Evolutionary conservation across 352 stramenopile genomes (phyloP).

Genomic region (Pythium brassicae): DNA sequence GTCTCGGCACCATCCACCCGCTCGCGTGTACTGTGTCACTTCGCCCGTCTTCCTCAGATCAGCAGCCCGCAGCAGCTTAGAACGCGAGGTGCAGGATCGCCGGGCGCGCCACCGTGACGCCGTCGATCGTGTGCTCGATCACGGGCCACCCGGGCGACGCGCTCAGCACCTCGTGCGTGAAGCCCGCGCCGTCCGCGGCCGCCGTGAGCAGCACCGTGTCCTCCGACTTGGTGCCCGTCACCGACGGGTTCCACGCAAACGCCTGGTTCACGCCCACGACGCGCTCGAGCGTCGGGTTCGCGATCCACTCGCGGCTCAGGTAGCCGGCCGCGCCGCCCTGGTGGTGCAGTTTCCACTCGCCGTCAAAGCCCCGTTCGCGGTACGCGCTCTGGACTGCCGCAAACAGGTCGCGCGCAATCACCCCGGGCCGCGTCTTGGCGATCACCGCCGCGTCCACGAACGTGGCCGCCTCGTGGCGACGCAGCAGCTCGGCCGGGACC

Average conservation of each 20-base stretch:
- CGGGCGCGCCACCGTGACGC: constrained; percentile 35
- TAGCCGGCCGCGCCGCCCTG: constrained; percentile 63
- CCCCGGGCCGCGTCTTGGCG: constrained; percentile 29
- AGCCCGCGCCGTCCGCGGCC: constrained; percentile 13
- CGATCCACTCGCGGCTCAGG: constrained; percentile 72
- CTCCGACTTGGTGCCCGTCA: constrained; percentile 70
- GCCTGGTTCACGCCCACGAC: constrained; percentile 44
- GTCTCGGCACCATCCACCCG: too few relatives aligned
- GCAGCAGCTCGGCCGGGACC: constrained; percentile 35
- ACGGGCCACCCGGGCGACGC: constrained; percentile 32
- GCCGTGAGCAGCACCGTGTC: constrained; percentile 55
- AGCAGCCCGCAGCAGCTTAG: too few relatives aligned
- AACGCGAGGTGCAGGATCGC: constrained; percentile 53
- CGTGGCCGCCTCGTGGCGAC: constrained; percentile 57
- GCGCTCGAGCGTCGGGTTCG: constrained; percentile 28
- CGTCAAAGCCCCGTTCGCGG: constrained; percentile 39
- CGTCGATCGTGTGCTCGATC: constrained; percentile 42
- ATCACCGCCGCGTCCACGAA: constrained; percentile 68
- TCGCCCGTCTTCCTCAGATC: too few relatives aligned
- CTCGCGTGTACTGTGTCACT: too few relatives aligned
- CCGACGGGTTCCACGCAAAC: constrained; percentile 70
- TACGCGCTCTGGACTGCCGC: constrained; percentile 55
- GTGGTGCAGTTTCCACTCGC: constrained; percentile 65
- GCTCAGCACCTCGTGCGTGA: constrained; percentile 44
- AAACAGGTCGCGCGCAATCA: constrained; percentile 41